These are phyloP conservation scores for Xylariaceae sp. DNA, from an alignment of 2,329 filamentous ascomycete species.

Conservation along the genomic window DNA sequence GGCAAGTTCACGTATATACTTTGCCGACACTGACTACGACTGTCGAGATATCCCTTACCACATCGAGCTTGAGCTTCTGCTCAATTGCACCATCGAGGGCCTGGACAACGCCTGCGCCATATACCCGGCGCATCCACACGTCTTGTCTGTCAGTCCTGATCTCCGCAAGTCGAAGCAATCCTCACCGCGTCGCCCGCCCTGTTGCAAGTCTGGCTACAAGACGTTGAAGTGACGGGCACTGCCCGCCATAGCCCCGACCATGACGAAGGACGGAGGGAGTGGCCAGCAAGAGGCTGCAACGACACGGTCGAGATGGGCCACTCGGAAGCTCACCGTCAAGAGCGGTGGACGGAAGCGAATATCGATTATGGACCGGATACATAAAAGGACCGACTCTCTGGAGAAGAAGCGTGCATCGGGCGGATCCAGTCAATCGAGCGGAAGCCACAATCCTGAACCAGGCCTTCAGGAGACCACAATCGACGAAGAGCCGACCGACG, in stretches of 20 bases:
- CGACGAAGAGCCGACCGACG: constrained; percentile 32
- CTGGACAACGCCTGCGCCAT: no score
- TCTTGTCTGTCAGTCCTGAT: constrained; percentile 17
- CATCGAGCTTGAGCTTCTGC: no score
- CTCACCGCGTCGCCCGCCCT: constrained; percentile 11
- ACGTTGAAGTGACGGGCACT: constrained; percentile 38
- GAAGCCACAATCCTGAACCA: constrained; percentile 29
- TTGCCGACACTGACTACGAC: background rate
- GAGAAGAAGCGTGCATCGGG: constrained; percentile 63
- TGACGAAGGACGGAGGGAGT: constrained; percentile 32
- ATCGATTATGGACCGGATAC: constrained; percentile 72
- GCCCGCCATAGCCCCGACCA: constrained; percentile 34
- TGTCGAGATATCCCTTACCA: background rate
- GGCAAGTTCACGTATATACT: background rate
- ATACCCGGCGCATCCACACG: no score
- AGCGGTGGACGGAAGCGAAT: constrained; percentile 73
- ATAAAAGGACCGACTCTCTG: constrained; percentile 53
- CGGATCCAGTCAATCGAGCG: constrained; percentile 19
- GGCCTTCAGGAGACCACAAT: constrained; percentile 25
- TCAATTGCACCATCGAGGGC: no score
- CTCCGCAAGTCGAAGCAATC: constrained; percentile 6
- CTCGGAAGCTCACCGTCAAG: constrained; percentile 74
- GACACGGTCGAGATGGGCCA: constrained; percentile 90
- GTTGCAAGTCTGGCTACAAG: constrained; percentile 38
- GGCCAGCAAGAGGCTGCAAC: constrained; percentile 44